Evolutionary conservation across 2,329 filamentous ascomycete genomes (phyloP).

Genomic region (Fusarium torreyae): DNA sequence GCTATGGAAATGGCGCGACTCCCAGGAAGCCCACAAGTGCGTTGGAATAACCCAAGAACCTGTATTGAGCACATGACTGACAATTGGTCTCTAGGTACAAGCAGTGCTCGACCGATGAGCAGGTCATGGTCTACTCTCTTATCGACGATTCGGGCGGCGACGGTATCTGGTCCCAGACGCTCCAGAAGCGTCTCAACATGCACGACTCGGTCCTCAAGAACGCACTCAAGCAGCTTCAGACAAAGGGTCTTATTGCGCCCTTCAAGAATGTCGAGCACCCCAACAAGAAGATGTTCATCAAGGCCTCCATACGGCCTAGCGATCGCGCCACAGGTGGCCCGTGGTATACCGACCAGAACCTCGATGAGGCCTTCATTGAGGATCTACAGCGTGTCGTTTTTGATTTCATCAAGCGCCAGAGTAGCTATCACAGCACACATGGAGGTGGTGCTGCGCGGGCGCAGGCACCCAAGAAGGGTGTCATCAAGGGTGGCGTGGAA

Average conservation of each 20-base stretch:
- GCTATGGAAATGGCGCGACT: slow-evolving; percentile 71
- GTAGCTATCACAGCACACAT: slow-evolving; percentile 73
- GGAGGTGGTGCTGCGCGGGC: slow-evolving; percentile 53
- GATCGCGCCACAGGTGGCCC: slow-evolving; percentile 94
- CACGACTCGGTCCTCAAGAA: slow-evolving; percentile 87
- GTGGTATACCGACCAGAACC: slow-evolving; percentile 92
- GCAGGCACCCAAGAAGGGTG: slow-evolving; percentile 70
- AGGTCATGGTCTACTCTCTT: slow-evolving; percentile 86
- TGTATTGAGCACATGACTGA: slow-evolving; percentile 26
- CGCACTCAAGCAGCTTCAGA: slow-evolving; percentile 86
- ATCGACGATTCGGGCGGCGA: slow-evolving; percentile 89
- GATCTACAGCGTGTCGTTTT: slow-evolving; percentile 81
- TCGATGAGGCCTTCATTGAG: slow-evolving; percentile 91
- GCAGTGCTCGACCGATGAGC: slow-evolving; percentile 77
- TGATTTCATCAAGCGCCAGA: slow-evolving; percentile 78
- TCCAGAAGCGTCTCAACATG: slow-evolving; percentile 84
- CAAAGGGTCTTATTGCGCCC: slow-evolving; percentile 85
- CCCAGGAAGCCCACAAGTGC: slow-evolving; percentile 75
- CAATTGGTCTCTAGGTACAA: slow-evolving; percentile 64
- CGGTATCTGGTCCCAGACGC: slow-evolving; percentile 91
- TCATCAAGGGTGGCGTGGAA: slow-evolving; percentile 64
- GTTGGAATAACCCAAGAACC: slow-evolving; percentile 28
- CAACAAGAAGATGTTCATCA: slow-evolving; percentile 96
- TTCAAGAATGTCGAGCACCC: slow-evolving; percentile 95
- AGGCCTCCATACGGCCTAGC: slow-evolving; percentile 84